Evolutionary conservation across 306 rosid genomes (phyloP), one percentile per base, ranked within the genome.

Genomic region (Clitoria ternatea): DNA sequence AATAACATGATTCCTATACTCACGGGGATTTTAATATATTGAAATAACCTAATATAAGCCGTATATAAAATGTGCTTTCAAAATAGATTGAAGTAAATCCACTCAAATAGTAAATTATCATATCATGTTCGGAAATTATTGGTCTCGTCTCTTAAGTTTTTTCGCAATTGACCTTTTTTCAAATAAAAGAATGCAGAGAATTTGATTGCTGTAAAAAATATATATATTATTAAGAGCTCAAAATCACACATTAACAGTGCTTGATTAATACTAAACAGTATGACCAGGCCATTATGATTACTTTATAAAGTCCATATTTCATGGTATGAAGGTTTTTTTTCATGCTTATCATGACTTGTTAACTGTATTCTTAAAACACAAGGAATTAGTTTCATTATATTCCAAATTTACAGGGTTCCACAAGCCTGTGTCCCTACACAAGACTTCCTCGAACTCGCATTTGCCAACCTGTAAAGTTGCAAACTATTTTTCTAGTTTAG

Each of bases 391-490:
- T 68, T 59, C 36, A 53, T 47, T 18, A 5, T 11, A 70, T 56
- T 56, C 45, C 12, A 55, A 24, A 1, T 70, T 55, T 22, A 15
- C 61, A 40, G 19, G 55, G 40, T 54, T 19, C 68, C 49, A 52
- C 47, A 39, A 61, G 15, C 1, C n/a, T 24, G 18, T 29, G 23
- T 69, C 62, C 66, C 55, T 12, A 59, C 49, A 12, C 20, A 35
- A 32, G 0, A 29, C 66, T 23, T 1, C 65, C 12, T 18, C 2
- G 7, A 60, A 65, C 36, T 42, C 61, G 71, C 45, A 60, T 74
- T 73, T 66, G 71, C 84, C 87, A 82, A 42, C 67, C 84, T 84
- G 82, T 82, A 77, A 82, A 77, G 84, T 40, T 56, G 35, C 62
- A 27, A 66, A 64, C 55, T 2, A 61, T 45, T 59, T 39, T 52